A percentile compares a stretch with the other conserved stretches of the same genome.
Evolutionary conservation across 2,329 filamentous ascomycete genomes (phyloP).

Genomic region (Cladosporium oxysporum): DNA sequence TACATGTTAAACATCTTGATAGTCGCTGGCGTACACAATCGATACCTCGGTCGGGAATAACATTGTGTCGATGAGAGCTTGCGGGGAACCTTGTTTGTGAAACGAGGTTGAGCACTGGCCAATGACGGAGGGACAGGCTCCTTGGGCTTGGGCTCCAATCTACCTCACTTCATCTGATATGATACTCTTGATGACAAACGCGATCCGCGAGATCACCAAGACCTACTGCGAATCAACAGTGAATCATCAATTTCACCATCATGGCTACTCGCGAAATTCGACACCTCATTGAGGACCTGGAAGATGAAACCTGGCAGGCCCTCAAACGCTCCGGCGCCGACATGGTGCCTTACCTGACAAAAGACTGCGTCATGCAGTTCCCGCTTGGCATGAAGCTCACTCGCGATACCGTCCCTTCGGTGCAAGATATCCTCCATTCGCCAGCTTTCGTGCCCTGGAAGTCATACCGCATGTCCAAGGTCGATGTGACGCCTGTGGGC

Average conservation of each 20-base stretch:
- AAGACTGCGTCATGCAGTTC: conserved; percentile 33
- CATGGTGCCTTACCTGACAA: conserved; percentile 31
- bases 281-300: conserved; percentile 24
- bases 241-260: neutral
- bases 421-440: conserved; percentile 32
- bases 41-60: conserved; percentile 9
- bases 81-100: conserved; percentile 9
- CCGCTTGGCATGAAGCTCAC: conserved; percentile 34
- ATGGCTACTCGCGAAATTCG: conserved; percentile 14
- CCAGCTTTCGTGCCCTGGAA: conserved; percentile 35
- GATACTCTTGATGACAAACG: neutral
- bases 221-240: neutral
- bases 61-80: neutral
- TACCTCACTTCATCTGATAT: neutral
- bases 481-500: conserved; percentile 33
- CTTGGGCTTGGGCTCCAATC: neutral
- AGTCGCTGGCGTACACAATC: neutral
- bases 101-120: conserved; percentile 10
- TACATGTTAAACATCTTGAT: neutral
- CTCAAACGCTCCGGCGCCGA: conserved; percentile 29
- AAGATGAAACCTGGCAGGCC: conserved; percentile 35
- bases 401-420: conserved; percentile 29
- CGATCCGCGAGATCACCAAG: neutral
- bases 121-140: neutral
- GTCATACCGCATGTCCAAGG: conserved; percentile 29